Percentiles rank a stretch among this genome's conserved stretches.
phyloP scores from a whole-genome alignment of 306 rosid genomes.

The Prosopis cineraria region DNA sequence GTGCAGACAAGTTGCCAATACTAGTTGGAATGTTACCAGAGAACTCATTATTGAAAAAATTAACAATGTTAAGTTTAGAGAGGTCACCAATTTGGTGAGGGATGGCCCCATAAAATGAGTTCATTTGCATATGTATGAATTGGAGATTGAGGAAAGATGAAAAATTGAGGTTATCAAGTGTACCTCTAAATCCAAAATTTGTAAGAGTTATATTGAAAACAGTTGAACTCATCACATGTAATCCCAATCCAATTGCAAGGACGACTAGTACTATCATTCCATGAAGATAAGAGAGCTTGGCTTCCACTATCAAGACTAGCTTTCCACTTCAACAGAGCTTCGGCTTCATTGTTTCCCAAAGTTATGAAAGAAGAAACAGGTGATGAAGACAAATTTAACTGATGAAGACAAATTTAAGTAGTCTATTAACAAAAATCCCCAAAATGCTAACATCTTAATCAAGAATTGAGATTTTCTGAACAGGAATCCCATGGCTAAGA shows the following conservation, averaged over 20 bases:
- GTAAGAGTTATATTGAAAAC: background rate
- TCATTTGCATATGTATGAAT: background rate
- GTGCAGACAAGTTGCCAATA: background rate
- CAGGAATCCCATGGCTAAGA: background rate
- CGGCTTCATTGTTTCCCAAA: background rate
- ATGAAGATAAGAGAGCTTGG: constrained; percentile 22
- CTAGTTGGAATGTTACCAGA: background rate
- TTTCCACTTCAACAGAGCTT: constrained; percentile 2
- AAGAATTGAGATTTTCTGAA: too few species aligned
- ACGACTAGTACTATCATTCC: background rate
- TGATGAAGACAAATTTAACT: background rate
- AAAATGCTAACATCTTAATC: too few species aligned
- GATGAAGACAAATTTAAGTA: too few species aligned
- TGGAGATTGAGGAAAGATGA: constrained; percentile 4
- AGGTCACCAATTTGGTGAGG: constrained; percentile 12
- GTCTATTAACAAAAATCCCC: too few species aligned
- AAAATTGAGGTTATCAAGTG: constrained; percentile 15
- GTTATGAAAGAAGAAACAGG: background rate
- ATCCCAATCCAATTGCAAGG: constrained; percentile 17
- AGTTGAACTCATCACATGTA: constrained; percentile 9
- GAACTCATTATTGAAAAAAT: background rate
- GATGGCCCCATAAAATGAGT: constrained; percentile 3
- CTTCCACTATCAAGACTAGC: constrained; percentile 3
- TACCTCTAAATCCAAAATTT: constrained; percentile 20
- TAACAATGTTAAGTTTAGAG: background rate